These are phyloP conservation scores for Phytophthora foliorum DNA, from an alignment of 352 stramenopile genomes.

Conservation along the genomic window DNA sequence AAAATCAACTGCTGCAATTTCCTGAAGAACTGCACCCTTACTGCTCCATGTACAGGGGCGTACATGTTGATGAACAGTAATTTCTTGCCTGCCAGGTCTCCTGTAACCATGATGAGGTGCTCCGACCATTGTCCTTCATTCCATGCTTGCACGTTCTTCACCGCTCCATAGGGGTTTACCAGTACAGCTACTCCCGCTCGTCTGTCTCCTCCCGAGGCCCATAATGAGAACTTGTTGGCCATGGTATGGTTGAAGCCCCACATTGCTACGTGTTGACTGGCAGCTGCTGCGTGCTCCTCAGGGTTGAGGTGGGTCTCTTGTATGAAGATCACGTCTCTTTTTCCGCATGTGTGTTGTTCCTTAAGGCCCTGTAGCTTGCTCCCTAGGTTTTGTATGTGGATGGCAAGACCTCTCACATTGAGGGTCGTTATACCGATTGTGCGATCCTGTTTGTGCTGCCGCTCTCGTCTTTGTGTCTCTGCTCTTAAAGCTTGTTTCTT, in stretches of 20 bases:
- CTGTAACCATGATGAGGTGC: slow-evolving; percentile 9
- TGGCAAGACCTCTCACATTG: slow-evolving; percentile 11
- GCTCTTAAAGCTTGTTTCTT: neutral
- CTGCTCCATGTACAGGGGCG: neutral
- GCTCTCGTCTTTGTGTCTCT: neutral
- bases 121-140: neutral
- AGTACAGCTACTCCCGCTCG: no score
- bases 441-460: neutral
- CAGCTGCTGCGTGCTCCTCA: neutral
- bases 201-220: no score
- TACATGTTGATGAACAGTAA: slow-evolving; percentile 12
- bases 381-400: neutral
- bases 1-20: neutral
- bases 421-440: slow-evolving; percentile 2
- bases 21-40: neutral
- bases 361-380: neutral
- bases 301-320: slow-evolving; percentile 15
- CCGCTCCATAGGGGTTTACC: no score
- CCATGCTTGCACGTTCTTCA: neutral
- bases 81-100: neutral
- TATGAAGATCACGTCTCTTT: slow-evolving; percentile 1
- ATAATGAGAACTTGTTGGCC: no score
- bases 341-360: slow-evolving; percentile 3
- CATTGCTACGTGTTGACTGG: no score
- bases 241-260: no score